Base-by-base conservation (phyloP, 2,329 filamentous ascomycete species). In the Epichloe sibirici region DNA sequence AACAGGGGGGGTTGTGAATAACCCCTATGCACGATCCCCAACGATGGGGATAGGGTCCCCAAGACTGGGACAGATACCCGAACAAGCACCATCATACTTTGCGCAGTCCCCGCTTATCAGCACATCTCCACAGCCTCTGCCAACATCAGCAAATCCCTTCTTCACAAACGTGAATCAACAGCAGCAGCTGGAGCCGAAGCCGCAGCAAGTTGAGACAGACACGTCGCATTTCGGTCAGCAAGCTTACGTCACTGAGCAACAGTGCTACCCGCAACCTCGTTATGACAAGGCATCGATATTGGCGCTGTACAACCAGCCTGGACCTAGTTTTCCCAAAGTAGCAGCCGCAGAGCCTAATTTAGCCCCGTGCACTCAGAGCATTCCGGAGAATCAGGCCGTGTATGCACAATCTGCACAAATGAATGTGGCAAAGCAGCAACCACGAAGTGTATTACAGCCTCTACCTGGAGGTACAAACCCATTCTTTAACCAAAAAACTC, bases 221-320 rank as follows among this genome's bases (percentile, higher is more conserved):
- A 61, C 7, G 50, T 59, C 5, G 17, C 44, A 31, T 6, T 62
- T 69, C 31, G 39, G n/a, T 31, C 62, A 56, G 49, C 63, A 60
- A 21, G 59, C 57, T 34, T 48, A 52, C 17, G 57, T 55, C 21
- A 63, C 65, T 50, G 63, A 65, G 25, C 68, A 70, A 48, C 68
- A 61, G 35, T 63, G 64, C 51, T 67, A 66, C 34, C 70, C 72
- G 49, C 71, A 74, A 15, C 71, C 71, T 43, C 72, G 77, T 35
- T 75, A 82, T 34, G 81, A 89, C 61, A 90, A 86, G 57, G 80
- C 79, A 3, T 84, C 84, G 4, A 91, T 93, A 54, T 73, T 91
- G 65, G 84, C 87, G 5, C 68, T 93, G 11, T 91, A 88, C 61
- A 82, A 79, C 62, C 78, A 83, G 40, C 74, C 78, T 7, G 75